phyloP scores from a whole-genome alignment of 2,329 filamentous ascomycete species.

The Ilyonectria destructans region DNA sequence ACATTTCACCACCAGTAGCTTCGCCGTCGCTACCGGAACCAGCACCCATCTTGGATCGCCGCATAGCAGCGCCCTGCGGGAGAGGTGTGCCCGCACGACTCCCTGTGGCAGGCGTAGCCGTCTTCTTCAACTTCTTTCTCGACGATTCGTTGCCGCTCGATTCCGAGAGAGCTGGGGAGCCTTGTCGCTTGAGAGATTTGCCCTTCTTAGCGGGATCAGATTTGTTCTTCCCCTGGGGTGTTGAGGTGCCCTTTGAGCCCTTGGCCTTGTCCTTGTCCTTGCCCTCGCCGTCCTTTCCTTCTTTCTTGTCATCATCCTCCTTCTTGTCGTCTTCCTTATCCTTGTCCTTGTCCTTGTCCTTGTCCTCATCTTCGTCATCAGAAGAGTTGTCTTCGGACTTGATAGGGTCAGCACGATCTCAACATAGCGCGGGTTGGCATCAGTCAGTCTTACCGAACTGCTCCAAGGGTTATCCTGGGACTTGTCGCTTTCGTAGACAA shows the following conservation, averaged over 20 bases:
- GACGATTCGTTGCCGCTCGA: conserved; percentile 92
- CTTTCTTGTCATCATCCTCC: conserved; percentile 73
- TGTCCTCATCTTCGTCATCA: conserved; percentile 56
- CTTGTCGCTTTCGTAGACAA: conserved; percentile 84
- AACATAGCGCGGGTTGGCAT: background rate
- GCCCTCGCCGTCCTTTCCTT: conserved; percentile 71
- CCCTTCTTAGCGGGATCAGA: conserved; percentile 64
- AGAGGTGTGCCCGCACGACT: conserved; percentile 73
- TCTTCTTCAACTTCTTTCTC: conserved; percentile 83
- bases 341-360: conserved; percentile 59
- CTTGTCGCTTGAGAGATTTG: conserved; percentile 84
- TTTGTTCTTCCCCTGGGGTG: conserved; percentile 66
- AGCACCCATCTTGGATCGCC: conserved; percentile 62
- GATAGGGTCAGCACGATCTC: conserved; percentile 39
- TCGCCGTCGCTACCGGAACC: conserved; percentile 82
- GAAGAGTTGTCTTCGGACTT: conserved; percentile 66
- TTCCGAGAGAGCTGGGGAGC: conserved; percentile 90
- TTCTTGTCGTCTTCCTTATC: conserved; percentile 74
- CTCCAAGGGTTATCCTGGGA: conserved; percentile 62
- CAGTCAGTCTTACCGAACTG: conserved; percentile 53
- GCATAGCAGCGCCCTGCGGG: conserved; percentile 58
- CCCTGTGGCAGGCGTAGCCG: conserved; percentile 63
- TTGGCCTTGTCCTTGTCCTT: conserved; percentile 69
- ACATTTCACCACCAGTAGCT: conserved; percentile 78
- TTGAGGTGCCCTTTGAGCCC: conserved; percentile 76